phyloP scores from a whole-genome alignment of 169 alveolate species.

The Plasmodium cynomolgi region DNA sequence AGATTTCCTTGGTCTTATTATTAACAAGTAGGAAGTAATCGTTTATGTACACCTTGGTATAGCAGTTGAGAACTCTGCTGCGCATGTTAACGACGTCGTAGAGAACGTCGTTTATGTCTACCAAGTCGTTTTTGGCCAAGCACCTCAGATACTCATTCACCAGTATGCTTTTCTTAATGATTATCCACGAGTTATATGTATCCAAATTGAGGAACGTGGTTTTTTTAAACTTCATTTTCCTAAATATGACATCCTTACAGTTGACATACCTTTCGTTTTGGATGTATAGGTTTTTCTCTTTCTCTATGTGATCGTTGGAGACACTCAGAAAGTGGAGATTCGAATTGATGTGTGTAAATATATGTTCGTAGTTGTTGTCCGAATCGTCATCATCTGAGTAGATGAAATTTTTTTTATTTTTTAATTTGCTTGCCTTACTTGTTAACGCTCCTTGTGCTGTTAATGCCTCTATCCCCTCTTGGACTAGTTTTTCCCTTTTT shows the following conservation, averaged over 20 bases:
- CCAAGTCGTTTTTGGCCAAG: slow-evolving; percentile 30
- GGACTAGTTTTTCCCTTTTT: slow-evolving; percentile 9
- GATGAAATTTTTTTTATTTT: slow-evolving; percentile 19
- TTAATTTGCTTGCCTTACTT: background rate
- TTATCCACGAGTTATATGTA: slow-evolving; percentile 53
- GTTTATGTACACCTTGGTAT: slow-evolving; percentile 51
- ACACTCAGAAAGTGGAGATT: slow-evolving; percentile 52
- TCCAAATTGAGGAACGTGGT: slow-evolving; percentile 43
- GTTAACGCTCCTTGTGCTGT: background rate
- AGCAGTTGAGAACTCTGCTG: slow-evolving; percentile 19
- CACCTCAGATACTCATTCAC: slow-evolving; percentile 32
- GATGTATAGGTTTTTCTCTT: slow-evolving; percentile 46
- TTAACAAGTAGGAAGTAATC: slow-evolving; percentile 36
- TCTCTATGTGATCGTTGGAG: slow-evolving; percentile 72
- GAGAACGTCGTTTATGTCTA: slow-evolving; percentile 58
- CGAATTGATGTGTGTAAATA: slow-evolving; percentile 67
- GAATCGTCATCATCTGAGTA: slow-evolving; percentile 73
- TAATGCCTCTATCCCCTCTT: background rate
- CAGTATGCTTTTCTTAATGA: slow-evolving; percentile 46
- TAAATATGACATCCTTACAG: slow-evolving; percentile 42
- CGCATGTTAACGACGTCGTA: slow-evolving; percentile 32
- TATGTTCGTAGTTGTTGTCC: slow-evolving; percentile 66
- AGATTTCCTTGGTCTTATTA: slow-evolving; percentile 66
- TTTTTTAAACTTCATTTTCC: slow-evolving; percentile 44
- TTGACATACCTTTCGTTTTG: slow-evolving; percentile 57